phyloP scores from a whole-genome alignment of 306 rosid species.

The Glycine latifolia region DNA sequence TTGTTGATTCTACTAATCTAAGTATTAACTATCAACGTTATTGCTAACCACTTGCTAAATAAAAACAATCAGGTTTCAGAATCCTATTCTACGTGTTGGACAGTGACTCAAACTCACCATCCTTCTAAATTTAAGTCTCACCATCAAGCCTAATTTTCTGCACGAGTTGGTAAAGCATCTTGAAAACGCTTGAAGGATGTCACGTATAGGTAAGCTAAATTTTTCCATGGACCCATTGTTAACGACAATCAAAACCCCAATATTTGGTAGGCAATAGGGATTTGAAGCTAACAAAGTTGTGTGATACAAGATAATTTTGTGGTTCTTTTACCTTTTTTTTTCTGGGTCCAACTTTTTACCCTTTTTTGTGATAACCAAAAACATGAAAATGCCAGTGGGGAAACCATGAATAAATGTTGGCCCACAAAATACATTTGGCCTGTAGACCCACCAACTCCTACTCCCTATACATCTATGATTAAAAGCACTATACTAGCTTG shows the following conservation, averaged over 20 bases:
- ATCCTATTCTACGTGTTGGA: neutral
- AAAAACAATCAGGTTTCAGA: neutral
- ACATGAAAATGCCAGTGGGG: neutral
- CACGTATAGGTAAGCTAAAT: neutral
- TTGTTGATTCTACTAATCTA: neutral
- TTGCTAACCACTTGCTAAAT: neutral
- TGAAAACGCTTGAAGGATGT: conserved; percentile 12
- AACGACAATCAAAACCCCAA: neutral
- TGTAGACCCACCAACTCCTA: conserved; percentile 54
- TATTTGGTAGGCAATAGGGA: neutral
- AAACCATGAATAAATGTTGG: conserved; percentile 42
- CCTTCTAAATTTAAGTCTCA: neutral
- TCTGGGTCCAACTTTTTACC: neutral
- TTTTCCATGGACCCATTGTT: conserved; percentile 6
- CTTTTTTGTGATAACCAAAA: neutral
- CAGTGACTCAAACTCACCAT: neutral
- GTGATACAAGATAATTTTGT: neutral
- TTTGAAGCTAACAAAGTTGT: neutral
- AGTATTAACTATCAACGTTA: neutral
- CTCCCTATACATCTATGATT: conserved; percentile 54
- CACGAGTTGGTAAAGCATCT: conserved; percentile 30
- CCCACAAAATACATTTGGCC: conserved; percentile 57
- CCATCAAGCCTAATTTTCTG: conserved; percentile 20
- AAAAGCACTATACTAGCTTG: conserved; percentile 26
- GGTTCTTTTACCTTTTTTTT: neutral